These are phyloP conservation scores for Micractinium sp. DNA, from an alignment of 139 green algal species.

Conservation along the genomic window DNA sequence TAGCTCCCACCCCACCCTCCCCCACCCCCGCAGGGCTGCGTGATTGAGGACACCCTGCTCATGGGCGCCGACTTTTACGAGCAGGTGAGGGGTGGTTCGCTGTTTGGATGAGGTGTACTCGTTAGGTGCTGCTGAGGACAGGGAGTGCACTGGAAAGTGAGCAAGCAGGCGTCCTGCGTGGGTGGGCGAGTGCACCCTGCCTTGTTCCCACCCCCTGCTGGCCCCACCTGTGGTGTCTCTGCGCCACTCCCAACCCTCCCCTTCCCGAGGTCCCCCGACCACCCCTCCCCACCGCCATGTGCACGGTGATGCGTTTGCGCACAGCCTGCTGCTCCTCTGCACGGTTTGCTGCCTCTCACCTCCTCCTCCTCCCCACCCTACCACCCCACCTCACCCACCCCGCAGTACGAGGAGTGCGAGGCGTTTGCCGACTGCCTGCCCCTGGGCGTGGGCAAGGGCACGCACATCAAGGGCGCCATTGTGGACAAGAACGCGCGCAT, in stretches of 20 bases:
- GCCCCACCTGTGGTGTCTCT: no score
- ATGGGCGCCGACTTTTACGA: slow-evolving; percentile 99
- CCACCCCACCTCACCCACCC: neutral
- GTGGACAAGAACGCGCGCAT: slow-evolving; percentile 98
- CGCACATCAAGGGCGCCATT: slow-evolving; percentile 81
- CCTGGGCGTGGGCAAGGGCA: slow-evolving; percentile 90
- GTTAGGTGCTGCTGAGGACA: no score
- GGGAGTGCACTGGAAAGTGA: no score
- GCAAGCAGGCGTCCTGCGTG: no score
- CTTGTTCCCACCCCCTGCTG: neutral
- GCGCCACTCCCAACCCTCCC: no score
- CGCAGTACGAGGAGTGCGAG: slow-evolving; percentile 65
- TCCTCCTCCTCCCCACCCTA: neutral
- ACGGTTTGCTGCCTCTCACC: neutral
- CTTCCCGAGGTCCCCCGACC: no score
- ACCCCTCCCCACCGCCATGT: no score
- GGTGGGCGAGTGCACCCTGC: no score
- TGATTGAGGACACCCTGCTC: slow-evolving; percentile 79
- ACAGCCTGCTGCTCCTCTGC: no score
- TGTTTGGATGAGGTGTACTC: no score
- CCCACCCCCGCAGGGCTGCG: slow-evolving; percentile 33
- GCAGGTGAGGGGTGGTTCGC: slow-evolving; percentile 59
- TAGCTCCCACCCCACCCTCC: neutral
- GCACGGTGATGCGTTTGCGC: no score
- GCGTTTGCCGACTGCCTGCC: slow-evolving; percentile 86